These are phyloP conservation scores for Phialemoniopsis sp. DNA, from an alignment of 2,329 filamentous ascomycete species.

Conservation along the genomic window DNA sequence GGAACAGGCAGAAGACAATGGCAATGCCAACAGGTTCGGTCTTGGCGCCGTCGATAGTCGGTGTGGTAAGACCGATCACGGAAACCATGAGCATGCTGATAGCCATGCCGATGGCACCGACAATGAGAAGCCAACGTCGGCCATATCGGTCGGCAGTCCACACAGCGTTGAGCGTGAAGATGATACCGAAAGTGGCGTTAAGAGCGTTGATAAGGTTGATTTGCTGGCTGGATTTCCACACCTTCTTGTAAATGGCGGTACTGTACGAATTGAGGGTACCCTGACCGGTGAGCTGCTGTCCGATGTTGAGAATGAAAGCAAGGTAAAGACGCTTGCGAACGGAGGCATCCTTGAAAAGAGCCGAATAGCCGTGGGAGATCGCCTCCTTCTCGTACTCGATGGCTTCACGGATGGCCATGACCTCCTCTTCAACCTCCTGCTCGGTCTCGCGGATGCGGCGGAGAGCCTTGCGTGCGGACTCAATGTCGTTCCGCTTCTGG, in stretches of 20 bases:
- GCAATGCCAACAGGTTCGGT: constrained; percentile 54
- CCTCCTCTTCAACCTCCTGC: constrained; percentile 63
- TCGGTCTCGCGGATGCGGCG: constrained; percentile 59
- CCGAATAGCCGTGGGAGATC: constrained; percentile 57
- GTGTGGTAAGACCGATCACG: constrained; percentile 39
- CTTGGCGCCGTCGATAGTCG: constrained; percentile 45
- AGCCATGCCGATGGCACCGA: constrained; percentile 65
- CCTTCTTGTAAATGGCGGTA: constrained; percentile 69
- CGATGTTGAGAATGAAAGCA: constrained; percentile 63
- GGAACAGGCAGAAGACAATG: constrained; percentile 61
- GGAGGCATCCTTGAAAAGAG: constrained; percentile 67
- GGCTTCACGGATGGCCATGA: constrained; percentile 61
- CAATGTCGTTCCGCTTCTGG: constrained; percentile 54
- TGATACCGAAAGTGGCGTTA: constrained; percentile 67
- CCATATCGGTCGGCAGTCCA: constrained; percentile 73
- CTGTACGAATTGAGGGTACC: constrained; percentile 70
- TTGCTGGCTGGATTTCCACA: constrained; percentile 53
- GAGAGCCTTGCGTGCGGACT: constrained; percentile 55
- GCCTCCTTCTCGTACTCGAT: constrained; percentile 70
- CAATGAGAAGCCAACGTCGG: constrained; percentile 64
- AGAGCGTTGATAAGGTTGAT: constrained; percentile 72
- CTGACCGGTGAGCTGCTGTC: constrained; percentile 69
- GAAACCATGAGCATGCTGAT: constrained; percentile 65
- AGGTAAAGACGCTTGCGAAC: constrained; percentile 63
- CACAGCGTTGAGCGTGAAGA: constrained; percentile 69